Evolutionary conservation across 257 asterid species (phyloP).

Genomic region (Fraxinus excelsior): DNA sequence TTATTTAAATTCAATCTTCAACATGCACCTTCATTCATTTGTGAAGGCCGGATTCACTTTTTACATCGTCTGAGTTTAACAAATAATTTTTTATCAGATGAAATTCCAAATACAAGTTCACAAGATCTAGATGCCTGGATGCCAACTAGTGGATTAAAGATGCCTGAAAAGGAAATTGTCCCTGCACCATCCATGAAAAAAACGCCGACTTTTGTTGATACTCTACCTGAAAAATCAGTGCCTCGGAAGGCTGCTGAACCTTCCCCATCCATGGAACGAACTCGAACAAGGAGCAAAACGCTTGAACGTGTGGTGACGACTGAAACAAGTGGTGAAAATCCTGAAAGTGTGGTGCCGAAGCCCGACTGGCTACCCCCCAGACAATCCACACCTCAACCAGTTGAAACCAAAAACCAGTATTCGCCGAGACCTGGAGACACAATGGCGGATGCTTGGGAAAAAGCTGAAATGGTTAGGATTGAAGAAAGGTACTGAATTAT

Average conservation of each 20-base stretch:
- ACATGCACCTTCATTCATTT: not conserved
- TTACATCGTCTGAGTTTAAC: not conserved
- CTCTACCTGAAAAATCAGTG: slow-evolving; percentile 31
- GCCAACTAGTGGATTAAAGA: slow-evolving; percentile 28
- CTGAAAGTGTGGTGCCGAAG: slow-evolving; percentile 31
- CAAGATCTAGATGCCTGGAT: slow-evolving; percentile 37
- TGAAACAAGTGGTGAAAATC: slow-evolving; percentile 37
- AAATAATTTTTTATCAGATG: slow-evolving; percentile 40
- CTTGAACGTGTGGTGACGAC: slow-evolving; percentile 14
- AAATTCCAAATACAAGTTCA: slow-evolving; percentile 36
- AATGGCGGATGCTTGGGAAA: slow-evolving; percentile 75
- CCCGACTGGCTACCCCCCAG: slow-evolving; percentile 21
- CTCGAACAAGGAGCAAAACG: slow-evolving; percentile 21
- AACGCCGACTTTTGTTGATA: slow-evolving; percentile 53
- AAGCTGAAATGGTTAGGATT: slow-evolving; percentile 55
- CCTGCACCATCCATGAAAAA: slow-evolving; percentile 44
- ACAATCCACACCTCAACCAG: slow-evolving; percentile 32
- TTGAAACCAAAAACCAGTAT: slow-evolving; percentile 25
- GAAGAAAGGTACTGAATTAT: slow-evolving; percentile 46
- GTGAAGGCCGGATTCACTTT: not conserved
- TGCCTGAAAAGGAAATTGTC: slow-evolving; percentile 34
- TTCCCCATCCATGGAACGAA: slow-evolving; percentile 28
- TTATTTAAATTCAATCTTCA: not conserved
- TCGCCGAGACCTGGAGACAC: slow-evolving; percentile 40
- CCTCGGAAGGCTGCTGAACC: slow-evolving; percentile 32